These are phyloP conservation scores for Aspergillus udagawae DNA, from an alignment of 2,329 filamentous ascomycete species.

Conservation along the genomic window DNA sequence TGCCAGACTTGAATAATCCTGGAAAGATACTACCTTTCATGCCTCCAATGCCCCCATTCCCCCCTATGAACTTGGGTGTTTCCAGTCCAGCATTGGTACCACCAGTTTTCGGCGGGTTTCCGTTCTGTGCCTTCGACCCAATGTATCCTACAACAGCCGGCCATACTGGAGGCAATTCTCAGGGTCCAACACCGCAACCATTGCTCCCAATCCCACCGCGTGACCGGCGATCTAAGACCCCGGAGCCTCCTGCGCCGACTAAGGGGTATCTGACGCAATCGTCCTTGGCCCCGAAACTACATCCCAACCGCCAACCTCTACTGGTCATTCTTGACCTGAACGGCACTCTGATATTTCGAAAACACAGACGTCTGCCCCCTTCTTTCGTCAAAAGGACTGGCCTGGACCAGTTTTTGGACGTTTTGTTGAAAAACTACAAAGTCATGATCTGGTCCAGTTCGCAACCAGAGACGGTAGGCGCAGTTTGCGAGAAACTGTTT, in stretches of 20 bases:
- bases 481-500: slow-evolving; percentile 58
- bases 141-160: slow-evolving; percentile 4
- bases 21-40: slow-evolving; percentile 8
- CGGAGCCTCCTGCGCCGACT: slow-evolving; percentile 53
- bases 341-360: slow-evolving; percentile 78
- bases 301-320: slow-evolving; percentile 55
- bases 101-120: slow-evolving; percentile 8
- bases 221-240: slow-evolving; percentile 4
- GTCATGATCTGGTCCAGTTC: slow-evolving; percentile 94
- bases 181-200: slow-evolving; percentile 7
- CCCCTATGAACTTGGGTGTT: slow-evolving; percentile 8
- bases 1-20: slow-evolving; percentile 8
- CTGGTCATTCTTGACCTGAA: slow-evolving; percentile 90
- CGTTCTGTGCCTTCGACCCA: slow-evolving; percentile 6
- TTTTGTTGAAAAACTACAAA: slow-evolving; percentile 68
- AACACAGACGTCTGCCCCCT: slow-evolving; percentile 47
- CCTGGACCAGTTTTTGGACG: slow-evolving; percentile 65
- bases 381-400: slow-evolving; percentile 64
- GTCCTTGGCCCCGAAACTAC: slow-evolving; percentile 38
- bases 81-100: slow-evolving; percentile 4
- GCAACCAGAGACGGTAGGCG: slow-evolving; percentile 64
- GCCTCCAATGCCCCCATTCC: slow-evolving; percentile 4
- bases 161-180: neutral
- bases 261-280: slow-evolving; percentile 58
- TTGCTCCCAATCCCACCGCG: slow-evolving; percentile 4